A percentile compares a stretch with the other conserved stretches of the same genome.
Conservation (phyloP, 2,329 filamentous ascomycete species). For the Acrocalymma vagum region DNA sequence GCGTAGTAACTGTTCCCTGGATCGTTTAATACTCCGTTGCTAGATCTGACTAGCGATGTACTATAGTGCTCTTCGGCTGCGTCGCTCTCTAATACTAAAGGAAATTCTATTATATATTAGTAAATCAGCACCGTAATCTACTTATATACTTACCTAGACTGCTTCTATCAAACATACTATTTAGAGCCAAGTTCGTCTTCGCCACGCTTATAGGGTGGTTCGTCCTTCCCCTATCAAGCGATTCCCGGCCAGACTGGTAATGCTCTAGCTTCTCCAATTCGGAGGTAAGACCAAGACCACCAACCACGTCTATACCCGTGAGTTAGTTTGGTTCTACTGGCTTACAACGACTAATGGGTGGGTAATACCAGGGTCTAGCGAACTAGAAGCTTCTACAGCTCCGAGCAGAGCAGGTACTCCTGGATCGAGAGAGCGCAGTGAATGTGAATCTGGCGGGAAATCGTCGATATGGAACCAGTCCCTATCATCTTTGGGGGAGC, state of each 20-base stretch:
- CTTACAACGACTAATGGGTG: slow-evolving; percentile 13
- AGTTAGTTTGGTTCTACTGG: slow-evolving; percentile 17
- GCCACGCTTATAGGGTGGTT: slow-evolving; percentile 10
- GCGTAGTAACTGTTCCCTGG: slow-evolving; percentile 8
- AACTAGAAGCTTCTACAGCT: slow-evolving; percentile 11
- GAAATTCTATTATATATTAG: slow-evolving; percentile 12
- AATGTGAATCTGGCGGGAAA: slow-evolving; percentile 10
- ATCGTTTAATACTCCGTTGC: slow-evolving; percentile 11
- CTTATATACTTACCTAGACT: slow-evolving; percentile 17
- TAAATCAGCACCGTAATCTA: slow-evolving; percentile 13
- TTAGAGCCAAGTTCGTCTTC: slow-evolving; percentile 15
- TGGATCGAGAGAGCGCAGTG: too few species aligned
- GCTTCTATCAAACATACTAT: slow-evolving; percentile 13
- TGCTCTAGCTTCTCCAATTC: slow-evolving; percentile 13
- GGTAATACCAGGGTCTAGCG: slow-evolving; percentile 12
- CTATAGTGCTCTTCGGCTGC: slow-evolving; percentile 12
- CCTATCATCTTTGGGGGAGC: slow-evolving; percentile 4
- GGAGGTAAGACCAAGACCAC: too few species aligned
- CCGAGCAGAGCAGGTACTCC: slow-evolving; percentile 4
- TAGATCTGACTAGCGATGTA: slow-evolving; percentile 14
- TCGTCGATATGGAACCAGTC: too few species aligned
- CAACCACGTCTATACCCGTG: too few species aligned
- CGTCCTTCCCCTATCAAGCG: slow-evolving; percentile 9
- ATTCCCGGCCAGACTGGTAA: slow-evolving; percentile 14
- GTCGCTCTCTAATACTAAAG: slow-evolving; percentile 15